A percentile compares a stretch with the other conserved stretches of the same genome.
These are phyloP conservation scores for Cicer yamashitae DNA, from an alignment of 306 rosid genomes.

Conservation along the genomic window DNA sequence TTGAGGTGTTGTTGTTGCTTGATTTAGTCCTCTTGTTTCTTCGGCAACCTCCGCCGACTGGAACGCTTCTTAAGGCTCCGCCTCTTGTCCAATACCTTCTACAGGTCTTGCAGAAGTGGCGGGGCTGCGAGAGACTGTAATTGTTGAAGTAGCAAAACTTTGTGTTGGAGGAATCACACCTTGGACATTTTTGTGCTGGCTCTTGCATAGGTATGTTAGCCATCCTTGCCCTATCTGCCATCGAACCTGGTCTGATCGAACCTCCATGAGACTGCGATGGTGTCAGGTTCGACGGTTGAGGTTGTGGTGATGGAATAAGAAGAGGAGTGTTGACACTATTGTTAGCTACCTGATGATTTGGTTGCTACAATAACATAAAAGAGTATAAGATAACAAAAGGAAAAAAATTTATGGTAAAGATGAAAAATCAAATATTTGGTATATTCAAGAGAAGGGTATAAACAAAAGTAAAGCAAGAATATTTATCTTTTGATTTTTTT, in stretches of 20 bases:
- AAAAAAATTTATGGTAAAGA: slow-evolving; percentile 22
- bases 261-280: slow-evolving; percentile 53
- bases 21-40: slow-evolving; percentile 79
- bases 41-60: slow-evolving; percentile 91
- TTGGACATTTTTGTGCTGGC: slow-evolving; percentile 70
- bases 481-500: slow-evolving; percentile 56
- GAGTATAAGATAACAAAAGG: background rate
- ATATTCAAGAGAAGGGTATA: slow-evolving; percentile 73
- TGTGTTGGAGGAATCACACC: slow-evolving; percentile 91
- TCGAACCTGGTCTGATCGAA: slow-evolving; percentile 73
- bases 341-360: slow-evolving; percentile 50
- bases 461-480: slow-evolving; percentile 60
- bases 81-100: slow-evolving; percentile 92
- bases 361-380: slow-evolving; percentile 51
- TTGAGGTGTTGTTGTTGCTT: slow-evolving; percentile 52
- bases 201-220: slow-evolving; percentile 85
- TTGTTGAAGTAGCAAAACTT: slow-evolving; percentile 95
- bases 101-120: slow-evolving; percentile 96
- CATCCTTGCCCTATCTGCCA: slow-evolving; percentile 88
- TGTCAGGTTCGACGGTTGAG: slow-evolving; percentile 24
- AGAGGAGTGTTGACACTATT: slow-evolving; percentile 50
- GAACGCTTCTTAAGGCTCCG: slow-evolving; percentile 77
- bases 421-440: slow-evolving; percentile 59
- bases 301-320: slow-evolving; percentile 47
- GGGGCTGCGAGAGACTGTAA: slow-evolving; percentile 92